Evolutionary conservation across 106 monocot species (phyloP), one percentile per base, ranked within the genome.

Genomic region (Allium sativum): DNA sequence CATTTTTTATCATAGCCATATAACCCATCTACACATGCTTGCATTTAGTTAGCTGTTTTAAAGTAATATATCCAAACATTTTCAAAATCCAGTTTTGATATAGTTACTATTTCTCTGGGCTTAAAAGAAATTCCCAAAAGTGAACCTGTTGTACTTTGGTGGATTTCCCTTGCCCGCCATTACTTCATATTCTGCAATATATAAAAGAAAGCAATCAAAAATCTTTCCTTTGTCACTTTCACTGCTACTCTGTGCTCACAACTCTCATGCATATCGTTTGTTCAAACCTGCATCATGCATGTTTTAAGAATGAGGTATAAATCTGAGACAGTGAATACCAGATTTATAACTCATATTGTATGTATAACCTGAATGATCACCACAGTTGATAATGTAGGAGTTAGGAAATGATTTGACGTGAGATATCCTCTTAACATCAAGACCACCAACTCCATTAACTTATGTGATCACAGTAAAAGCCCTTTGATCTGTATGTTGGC

Each of bases 231-330:
- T 71, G 61, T 59, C 18, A 68, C 68, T 68, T 84, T 82, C 67
- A 84, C 81, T 7, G 89, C 72, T 21, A 81, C 89, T 42, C 84
- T 62, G 75, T 84, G 89, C 76, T 89, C 89, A 4, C 69, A 78
- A 42, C 89, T 84, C 71, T 84, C 79, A 45, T 84, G 82, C 56
- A 61, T 71, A 20, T 89, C 84, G 22, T 89, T 89, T 78, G 84
- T 89, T 84, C 89, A 89, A 0, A 82, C 89, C 89, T 89, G 89
- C 53, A 54, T n/a, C n/a, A n/a, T n/a, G n/a, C n/a, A n/a, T n/a
- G n/a, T n/a, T n/a, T n/a, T n/a, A n/a, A n/a, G n/a, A n/a, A n/a
- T n/a, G n/a, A n/a, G n/a, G n/a, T n/a, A n/a, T n/a, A n/a, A n/a
- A n/a, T n/a, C n/a, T n/a, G n/a, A n/a, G n/a, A n/a, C n/a, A n/a